A percentile compares a stretch with the other conserved stretches of the same genome.
Evolutionary conservation across 1,284 basidiomycete genomes (phyloP).

Genomic region (Chiua sp.): DNA sequence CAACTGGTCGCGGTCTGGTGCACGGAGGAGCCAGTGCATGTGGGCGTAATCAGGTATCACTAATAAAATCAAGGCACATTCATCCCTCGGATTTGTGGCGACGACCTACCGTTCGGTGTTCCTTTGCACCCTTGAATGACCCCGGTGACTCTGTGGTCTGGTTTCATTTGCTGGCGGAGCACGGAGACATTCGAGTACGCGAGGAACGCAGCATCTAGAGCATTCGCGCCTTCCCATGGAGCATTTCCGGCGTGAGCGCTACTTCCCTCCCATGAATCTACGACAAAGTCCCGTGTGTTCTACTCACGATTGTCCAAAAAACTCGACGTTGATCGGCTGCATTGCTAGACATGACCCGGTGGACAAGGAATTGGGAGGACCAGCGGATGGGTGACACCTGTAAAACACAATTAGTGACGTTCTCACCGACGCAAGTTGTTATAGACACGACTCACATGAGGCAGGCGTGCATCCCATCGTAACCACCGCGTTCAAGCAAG

Average conservation of each 20-base stretch:
- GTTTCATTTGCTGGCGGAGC: constrained; percentile 76
- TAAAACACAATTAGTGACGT: constrained; percentile 15
- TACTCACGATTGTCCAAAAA: constrained; percentile 67
- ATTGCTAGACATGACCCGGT: constrained; percentile 62
- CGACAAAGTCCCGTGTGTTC: not conserved
- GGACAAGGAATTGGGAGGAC: constrained; percentile 50
- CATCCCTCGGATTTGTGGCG: constrained; percentile 1
- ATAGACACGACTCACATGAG: constrained; percentile 58
- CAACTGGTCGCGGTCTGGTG: constrained; percentile 64
- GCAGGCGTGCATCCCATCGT: constrained; percentile 79
- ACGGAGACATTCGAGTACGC: constrained; percentile 79
- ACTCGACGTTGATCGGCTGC: constrained; percentile 66
- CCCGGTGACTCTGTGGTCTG: constrained; percentile 70
- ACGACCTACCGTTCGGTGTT: constrained; percentile 62
- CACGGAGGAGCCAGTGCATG: constrained; percentile 70
- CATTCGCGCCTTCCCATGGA: constrained; percentile 87
- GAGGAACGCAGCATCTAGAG: constrained; percentile 83
- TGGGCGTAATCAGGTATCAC: constrained; percentile 83
- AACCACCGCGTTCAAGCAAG: constrained; percentile 74
- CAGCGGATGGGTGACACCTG: constrained; percentile 71
- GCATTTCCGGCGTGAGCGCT: constrained; percentile 78
- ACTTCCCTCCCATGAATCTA: constrained; percentile 12
- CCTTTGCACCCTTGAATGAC: constrained; percentile 67
- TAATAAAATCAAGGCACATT: constrained; percentile 30
- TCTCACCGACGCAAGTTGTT: constrained; percentile 9